phyloP scores from a whole-genome alignment of 2,329 filamentous ascomycete species.

The Pseudopithomyces maydicus region DNA sequence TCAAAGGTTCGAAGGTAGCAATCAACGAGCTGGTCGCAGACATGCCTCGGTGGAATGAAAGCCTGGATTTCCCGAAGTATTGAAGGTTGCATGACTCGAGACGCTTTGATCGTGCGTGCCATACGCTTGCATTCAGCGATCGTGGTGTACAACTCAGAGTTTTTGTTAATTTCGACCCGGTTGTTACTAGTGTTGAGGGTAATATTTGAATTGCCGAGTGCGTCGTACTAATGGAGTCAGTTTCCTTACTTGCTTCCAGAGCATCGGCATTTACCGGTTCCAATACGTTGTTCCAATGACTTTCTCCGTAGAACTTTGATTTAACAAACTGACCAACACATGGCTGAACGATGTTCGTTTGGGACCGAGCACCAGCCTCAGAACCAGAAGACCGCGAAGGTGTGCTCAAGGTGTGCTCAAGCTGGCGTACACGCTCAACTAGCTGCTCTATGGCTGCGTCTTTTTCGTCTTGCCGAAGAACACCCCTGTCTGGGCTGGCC shows the following conservation, averaged over 20 bases:
- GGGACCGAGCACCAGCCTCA: not conserved
- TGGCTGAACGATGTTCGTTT: not conserved
- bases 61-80: conserved; percentile 50
- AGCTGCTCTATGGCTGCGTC: conserved; percentile 7
- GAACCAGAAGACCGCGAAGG: not conserved
- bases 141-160: conserved; percentile 25
- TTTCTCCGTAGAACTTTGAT: conserved; percentile 60
- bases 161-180: conserved; percentile 40
- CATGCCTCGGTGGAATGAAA: conserved; percentile 53
- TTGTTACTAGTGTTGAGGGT: conserved; percentile 45
- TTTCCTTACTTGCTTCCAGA: conserved; percentile 40
- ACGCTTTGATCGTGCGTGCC: conserved; percentile 57
- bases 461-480: not conserved
- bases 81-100: conserved; percentile 41
- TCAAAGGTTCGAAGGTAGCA: conserved; percentile 58
- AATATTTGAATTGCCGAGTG: conserved; percentile 20
- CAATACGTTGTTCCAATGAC: conserved; percentile 52
- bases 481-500: not conserved
- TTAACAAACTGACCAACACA: conserved; percentile 48
- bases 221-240: conserved; percentile 19
- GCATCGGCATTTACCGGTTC: conserved; percentile 35
- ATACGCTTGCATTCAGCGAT: conserved; percentile 56
- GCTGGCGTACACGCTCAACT: conserved; percentile 9
- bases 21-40: conserved; percentile 55
- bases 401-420: conserved; percentile 8